Base-by-base conservation (phyloP, 2,329 filamentous ascomycete genomes). In the Colletotrichum liriopes region DNA sequence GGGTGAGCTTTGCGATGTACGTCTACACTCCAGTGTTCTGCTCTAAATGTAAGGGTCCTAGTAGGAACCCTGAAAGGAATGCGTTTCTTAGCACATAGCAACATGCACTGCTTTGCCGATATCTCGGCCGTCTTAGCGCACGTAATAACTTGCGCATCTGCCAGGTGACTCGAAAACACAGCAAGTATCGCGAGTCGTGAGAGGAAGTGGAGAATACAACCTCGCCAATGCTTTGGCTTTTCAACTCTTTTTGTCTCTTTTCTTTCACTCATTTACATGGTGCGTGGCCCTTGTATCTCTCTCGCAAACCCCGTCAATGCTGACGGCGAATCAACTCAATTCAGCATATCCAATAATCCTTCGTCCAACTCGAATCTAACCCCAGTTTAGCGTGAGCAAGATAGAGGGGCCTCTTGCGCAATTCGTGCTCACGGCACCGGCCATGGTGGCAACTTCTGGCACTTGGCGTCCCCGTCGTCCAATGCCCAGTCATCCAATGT, bases 331-430 rank as follows among this genome's bases (percentile, higher is more conserved):
- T 20, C 29, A 20, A 37, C 37, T 37, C 18, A 20, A 32, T 43
- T 59, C 16, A 45, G 16, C 23, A 45, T 41, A 39, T 32, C 16
- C 7, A 56, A 26, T 20, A 5, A 29, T 7, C n/a, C n/a, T 18
- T 37, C 49, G 59, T 26, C 35, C n/a, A 26, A 18, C 35, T 58
- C n/a, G 14, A 39, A 12, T 20, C 23, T n/a, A 7, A 39, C 12
- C n/a, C n/a, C 32, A 20, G 39, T 14, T 41, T 70, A 66, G 62
- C 63, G 67, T 66, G 62, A 70, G 62, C 62, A 70, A 70, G 67
- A 59, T 66, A 66, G 62, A 70, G 62, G 54, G 37, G 45, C 52
- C 37, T 2, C 26, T 43, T 54, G 29, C 65, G 26, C 41, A 47
- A 23, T 29, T 37, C 32, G 59, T 56, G 20, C 54, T 54, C 26